A percentile compares a stretch with the other conserved stretches of the same genome.
phyloP scores from a whole-genome alignment of 495 filamentous ascomycete species.

The Neurospora sp. region DNA sequence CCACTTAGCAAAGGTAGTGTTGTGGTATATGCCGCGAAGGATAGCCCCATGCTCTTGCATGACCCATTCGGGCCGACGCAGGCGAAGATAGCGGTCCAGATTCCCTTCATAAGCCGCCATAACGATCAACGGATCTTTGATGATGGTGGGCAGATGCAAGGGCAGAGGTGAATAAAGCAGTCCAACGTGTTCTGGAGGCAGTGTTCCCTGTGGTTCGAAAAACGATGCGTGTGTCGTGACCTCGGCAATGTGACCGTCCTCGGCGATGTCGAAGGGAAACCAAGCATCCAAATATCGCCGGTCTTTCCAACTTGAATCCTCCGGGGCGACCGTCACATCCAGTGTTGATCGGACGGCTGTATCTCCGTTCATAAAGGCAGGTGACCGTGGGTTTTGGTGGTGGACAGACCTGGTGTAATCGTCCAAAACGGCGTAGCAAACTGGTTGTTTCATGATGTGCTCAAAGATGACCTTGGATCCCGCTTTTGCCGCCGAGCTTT shows the following conservation, averaged over 20 bases:
- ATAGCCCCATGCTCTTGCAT: not conserved
- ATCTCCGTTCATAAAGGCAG: constrained; percentile 11
- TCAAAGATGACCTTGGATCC: constrained; percentile 6
- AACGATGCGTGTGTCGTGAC: not conserved
- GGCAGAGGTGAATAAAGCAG: constrained; percentile 5
- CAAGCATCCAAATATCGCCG: no score
- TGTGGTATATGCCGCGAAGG: constrained; percentile 9
- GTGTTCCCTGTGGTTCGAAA: not conserved
- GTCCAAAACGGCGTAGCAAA: constrained; percentile 10
- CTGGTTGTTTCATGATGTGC: constrained; percentile 4
- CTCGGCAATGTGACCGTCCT: constrained; percentile 3
- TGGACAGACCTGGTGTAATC: constrained; percentile 6
- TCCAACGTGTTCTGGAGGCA: not conserved
- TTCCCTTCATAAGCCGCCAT: constrained; percentile 13
- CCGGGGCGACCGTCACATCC: not conserved
- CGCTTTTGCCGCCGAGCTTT: not conserved
- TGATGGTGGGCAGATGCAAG: constrained; percentile 4
- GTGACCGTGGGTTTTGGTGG: not conserved
- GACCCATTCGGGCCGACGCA: constrained; percentile 1
- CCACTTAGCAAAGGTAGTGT: constrained; percentile 7
- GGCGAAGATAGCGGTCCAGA: constrained; percentile 8
- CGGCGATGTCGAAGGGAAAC: constrained; percentile 3
- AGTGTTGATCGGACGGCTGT: constrained; percentile 5
- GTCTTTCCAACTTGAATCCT: not conserved
- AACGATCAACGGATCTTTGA: constrained; percentile 11